Evolutionary conservation across 1,139 yeast species (phyloP).

Genomic region (Hyphopichia wangnamkhiaoensis): DNA sequence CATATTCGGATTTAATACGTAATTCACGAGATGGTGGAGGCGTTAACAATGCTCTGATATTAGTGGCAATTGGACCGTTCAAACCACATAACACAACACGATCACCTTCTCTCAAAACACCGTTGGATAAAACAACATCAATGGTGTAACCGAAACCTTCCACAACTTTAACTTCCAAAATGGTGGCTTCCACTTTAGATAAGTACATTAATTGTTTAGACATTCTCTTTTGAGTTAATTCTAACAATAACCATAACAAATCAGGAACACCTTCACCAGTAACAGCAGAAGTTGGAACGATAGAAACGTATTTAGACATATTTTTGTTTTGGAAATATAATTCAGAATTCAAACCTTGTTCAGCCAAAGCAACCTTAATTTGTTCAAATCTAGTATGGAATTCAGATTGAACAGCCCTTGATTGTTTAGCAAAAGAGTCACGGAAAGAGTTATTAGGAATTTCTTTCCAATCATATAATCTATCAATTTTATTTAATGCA

Average conservation of each 20-base stretch:
- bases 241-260: constrained; percentile 91
- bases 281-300: constrained; percentile 97
- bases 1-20: constrained; percentile 91
- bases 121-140: constrained; percentile 95
- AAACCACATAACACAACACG: constrained; percentile 94
- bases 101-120: constrained; percentile 92
- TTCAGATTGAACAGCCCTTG: constrained; percentile 84
- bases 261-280: constrained; percentile 99
- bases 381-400: constrained; percentile 84
- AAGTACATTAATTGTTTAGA: constrained; percentile 97
- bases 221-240: constrained; percentile 98
- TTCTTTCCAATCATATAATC: constrained; percentile 91
- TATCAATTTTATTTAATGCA: constrained; percentile 95
- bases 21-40: constrained; percentile 97
- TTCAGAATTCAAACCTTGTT: constrained; percentile 98
- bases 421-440: constrained; percentile 83
- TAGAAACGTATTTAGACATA: constrained; percentile 88
- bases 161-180: constrained; percentile 95
- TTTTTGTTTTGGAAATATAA: constrained; percentile 93
- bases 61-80: constrained; percentile 99
- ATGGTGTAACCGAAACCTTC: constrained; percentile 99
- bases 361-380: constrained; percentile 89
- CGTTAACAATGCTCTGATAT: constrained; percentile 90
- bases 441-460: constrained; percentile 94
- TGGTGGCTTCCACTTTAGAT: constrained; percentile 91